Conservation (phyloP, 2,329 filamentous ascomycete species). For the Rhynchosporium secalis region DNA sequence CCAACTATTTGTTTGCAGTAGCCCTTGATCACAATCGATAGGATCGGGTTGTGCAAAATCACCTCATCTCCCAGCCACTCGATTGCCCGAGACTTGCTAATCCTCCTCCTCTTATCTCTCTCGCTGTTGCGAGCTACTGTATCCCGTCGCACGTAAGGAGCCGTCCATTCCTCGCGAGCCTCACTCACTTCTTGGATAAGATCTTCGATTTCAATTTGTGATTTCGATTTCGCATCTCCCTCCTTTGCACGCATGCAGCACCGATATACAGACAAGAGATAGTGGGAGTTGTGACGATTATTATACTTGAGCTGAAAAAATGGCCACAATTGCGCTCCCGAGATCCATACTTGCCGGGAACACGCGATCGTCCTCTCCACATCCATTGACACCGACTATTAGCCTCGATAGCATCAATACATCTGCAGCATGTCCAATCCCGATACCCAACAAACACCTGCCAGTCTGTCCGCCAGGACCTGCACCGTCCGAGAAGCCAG, state of each 20-base stretch:
- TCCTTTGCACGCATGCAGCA: constrained; percentile 15
- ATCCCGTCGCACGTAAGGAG: constrained; percentile 2
- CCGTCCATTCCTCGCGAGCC: constrained; percentile 14
- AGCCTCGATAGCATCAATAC: constrained; percentile 53
- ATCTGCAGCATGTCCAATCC: constrained; percentile 54
- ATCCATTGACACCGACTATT: constrained; percentile 51
- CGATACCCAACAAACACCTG: constrained; percentile 85
- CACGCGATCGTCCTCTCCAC: constrained; percentile 44
- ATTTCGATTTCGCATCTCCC: constrained; percentile 10
- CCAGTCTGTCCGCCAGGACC: constrained; percentile 86
- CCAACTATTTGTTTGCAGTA: not conserved
- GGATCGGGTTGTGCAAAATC: not conserved
- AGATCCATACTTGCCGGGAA: constrained; percentile 34
- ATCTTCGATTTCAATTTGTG: not conserved
- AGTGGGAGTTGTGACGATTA: constrained; percentile 8
- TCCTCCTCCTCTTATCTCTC: constrained; percentile 14
- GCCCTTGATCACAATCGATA: not conserved
- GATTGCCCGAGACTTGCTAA: not conserved
- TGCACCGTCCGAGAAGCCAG: constrained; percentile 53
- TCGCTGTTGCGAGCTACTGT: not conserved
- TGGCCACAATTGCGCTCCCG: constrained; percentile 41
- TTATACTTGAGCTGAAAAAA: constrained; percentile 18
- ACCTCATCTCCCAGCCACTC: not conserved
- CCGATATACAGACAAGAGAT: constrained; percentile 17
- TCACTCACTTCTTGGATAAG: constrained; percentile 10